Evolutionary conservation across 2,329 filamentous ascomycete genomes (phyloP).

Genomic region (Aurifilum marmelostoma): DNA sequence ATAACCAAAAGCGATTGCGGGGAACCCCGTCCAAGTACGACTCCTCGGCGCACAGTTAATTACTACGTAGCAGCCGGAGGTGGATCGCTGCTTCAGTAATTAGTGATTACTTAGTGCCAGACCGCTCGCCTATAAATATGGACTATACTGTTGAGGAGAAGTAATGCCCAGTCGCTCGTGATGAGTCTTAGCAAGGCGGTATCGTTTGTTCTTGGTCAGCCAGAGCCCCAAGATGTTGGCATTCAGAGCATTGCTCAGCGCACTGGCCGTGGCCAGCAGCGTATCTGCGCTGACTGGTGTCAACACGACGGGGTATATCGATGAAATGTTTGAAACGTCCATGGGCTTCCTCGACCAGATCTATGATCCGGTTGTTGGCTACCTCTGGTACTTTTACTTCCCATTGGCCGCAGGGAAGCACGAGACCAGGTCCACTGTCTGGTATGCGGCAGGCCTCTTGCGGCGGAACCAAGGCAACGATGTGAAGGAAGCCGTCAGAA

Average conservation of each 20-base stretch:
- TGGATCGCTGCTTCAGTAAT: neutral
- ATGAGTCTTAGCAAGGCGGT: neutral
- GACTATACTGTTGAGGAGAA: neutral
- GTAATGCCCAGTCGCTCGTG: neutral
- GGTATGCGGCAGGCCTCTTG: slow-evolving; percentile 63
- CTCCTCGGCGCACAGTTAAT: slow-evolving; percentile 2
- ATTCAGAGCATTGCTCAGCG: slow-evolving; percentile 11
- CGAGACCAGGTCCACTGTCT: slow-evolving; percentile 59
- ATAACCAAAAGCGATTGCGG: slow-evolving; percentile 13
- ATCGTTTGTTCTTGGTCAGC: neutral
- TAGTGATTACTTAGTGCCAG: neutral
- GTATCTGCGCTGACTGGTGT: slow-evolving; percentile 15
- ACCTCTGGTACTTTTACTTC: slow-evolving; percentile 54
- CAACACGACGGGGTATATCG: slow-evolving; percentile 27
- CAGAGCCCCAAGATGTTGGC: slow-evolving; percentile 20
- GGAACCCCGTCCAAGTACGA: slow-evolving; percentile 14
- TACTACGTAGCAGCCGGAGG: slow-evolving; percentile 6
- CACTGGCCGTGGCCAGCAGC: slow-evolving; percentile 14
- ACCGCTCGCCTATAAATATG: slow-evolving; percentile 11
- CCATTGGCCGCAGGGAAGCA: slow-evolving; percentile 55
- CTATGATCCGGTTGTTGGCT: slow-evolving; percentile 56
- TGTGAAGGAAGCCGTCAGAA: slow-evolving; percentile 53
- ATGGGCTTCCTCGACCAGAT: slow-evolving; percentile 60
- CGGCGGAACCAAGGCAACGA: slow-evolving; percentile 57
- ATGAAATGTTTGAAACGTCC: slow-evolving; percentile 48